phyloP scores from a whole-genome alignment of 441 rosid species.

The Populus hybrid region DNA sequence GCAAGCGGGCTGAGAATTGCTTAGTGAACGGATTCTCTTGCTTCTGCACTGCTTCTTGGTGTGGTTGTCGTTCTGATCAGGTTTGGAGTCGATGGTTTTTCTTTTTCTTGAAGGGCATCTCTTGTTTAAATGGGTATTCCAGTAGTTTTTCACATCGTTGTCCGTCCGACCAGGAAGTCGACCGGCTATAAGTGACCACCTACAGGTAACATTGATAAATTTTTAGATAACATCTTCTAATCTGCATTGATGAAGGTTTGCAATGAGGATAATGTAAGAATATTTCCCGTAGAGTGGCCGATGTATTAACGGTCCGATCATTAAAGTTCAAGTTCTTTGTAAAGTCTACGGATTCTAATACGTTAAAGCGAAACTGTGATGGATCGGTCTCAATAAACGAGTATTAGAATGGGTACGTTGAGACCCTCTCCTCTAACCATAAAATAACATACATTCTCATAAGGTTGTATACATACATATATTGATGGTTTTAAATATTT shows the following conservation, averaged over 20 bases:
- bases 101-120: conserved; percentile 36
- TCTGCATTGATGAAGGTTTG: neutral
- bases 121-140: conserved; percentile 79
- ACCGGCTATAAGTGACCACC: conserved; percentile 88
- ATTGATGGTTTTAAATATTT: no score
- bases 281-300: no score
- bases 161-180: conserved; percentile 86
- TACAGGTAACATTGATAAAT: conserved; percentile 8
- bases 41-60: neutral
- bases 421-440: no score
- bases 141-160: conserved; percentile 86
- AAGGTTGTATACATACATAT: no score
- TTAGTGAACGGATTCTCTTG: neutral
- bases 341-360: no score
- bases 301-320: no score
- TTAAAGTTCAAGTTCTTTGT: no score
- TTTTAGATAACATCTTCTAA: neutral
- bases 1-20: conserved; percentile 13
- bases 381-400: no score
- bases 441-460: no score
- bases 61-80: neutral
- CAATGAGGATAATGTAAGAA: neutral
- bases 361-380: no score
- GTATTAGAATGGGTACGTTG: no score
- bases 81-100: conserved; percentile 27